These are phyloP conservation scores for Phytophthora capsici DNA, from an alignment of 352 stramenopile species.

Conservation along the genomic window DNA sequence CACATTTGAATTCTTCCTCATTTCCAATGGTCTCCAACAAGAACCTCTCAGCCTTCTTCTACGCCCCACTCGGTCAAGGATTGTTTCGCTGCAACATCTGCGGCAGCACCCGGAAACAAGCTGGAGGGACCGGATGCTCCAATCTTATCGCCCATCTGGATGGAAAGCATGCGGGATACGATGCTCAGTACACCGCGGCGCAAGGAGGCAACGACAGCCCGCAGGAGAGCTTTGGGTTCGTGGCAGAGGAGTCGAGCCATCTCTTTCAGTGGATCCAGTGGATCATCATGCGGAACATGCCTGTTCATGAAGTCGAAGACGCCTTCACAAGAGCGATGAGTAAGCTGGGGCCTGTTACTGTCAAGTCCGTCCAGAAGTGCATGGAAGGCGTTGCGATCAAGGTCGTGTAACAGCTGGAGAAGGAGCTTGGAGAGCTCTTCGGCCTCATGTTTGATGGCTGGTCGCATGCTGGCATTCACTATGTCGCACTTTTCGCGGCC, in stretches of 20 bases:
- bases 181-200: background rate
- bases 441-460: constrained; percentile 17
- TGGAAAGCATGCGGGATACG: constrained; percentile 4
- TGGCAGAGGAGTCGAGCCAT: constrained; percentile 2
- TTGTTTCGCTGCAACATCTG: constrained; percentile 16
- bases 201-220: background rate
- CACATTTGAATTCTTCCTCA: no score
- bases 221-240: constrained; percentile 5
- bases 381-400: constrained; percentile 13
- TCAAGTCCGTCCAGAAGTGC: constrained; percentile 15
- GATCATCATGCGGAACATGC: no score
- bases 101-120: background rate
- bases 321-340: constrained; percentile 2
- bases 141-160: constrained; percentile 16
- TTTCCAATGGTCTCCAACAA: constrained; percentile 16
- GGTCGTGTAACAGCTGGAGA: constrained; percentile 4
- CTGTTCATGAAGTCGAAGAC: no score
- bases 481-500: constrained; percentile 16
- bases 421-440: constrained; percentile 14
- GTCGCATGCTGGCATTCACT: constrained; percentile 7
- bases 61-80: constrained; percentile 3
- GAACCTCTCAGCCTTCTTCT: constrained; percentile 12
- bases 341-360: constrained; percentile 14
- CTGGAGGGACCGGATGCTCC: constrained; percentile 4
- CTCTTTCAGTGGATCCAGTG: constrained; percentile 20